Evolutionary conservation across 192 early-diverging fungal species (phyloP).

Genomic region (Coemansia sp.): DNA sequence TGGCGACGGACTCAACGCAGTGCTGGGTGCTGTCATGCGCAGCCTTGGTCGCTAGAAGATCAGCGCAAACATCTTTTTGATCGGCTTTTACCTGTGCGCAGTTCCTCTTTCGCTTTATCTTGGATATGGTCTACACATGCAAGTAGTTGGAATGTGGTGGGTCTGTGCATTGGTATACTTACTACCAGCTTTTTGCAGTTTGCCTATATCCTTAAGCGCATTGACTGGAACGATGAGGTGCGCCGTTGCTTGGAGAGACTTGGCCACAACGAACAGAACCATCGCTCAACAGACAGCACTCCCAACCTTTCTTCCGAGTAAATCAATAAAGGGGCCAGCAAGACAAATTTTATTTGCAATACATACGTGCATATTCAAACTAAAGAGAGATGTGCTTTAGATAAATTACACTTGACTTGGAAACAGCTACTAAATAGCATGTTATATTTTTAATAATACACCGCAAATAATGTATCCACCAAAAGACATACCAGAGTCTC

Average conservation of each 20-base stretch:
- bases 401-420: too few relatives aligned
- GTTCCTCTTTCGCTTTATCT: conserved; percentile 48
- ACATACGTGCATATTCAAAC: too few relatives aligned
- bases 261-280: not conserved
- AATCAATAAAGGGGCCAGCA: too few relatives aligned
- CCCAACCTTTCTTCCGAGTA: not conserved
- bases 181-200: conserved; percentile 11
- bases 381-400: too few relatives aligned
- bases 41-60: too few relatives aligned
- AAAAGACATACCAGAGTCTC: too few relatives aligned
- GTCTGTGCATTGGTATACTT: conserved; percentile 12
- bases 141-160: conserved; percentile 23
- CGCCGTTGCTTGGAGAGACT: conserved; percentile 5
- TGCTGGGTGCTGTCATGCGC: conserved; percentile 41
- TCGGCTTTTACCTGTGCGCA: conserved; percentile 45
- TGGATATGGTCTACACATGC: conserved; percentile 19
- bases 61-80: too few relatives aligned
- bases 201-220: conserved; percentile 9
- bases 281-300: not conserved
- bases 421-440: too few relatives aligned
- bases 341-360: too few relatives aligned
- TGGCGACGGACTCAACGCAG: conserved; percentile 53
- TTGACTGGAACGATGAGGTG: conserved; percentile 31
- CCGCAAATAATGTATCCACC: too few relatives aligned
- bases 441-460: too few relatives aligned